These are phyloP conservation scores for Aspergillus affinis DNA, from an alignment of 495 filamentous ascomycete genomes.

Conservation along the genomic window DNA sequence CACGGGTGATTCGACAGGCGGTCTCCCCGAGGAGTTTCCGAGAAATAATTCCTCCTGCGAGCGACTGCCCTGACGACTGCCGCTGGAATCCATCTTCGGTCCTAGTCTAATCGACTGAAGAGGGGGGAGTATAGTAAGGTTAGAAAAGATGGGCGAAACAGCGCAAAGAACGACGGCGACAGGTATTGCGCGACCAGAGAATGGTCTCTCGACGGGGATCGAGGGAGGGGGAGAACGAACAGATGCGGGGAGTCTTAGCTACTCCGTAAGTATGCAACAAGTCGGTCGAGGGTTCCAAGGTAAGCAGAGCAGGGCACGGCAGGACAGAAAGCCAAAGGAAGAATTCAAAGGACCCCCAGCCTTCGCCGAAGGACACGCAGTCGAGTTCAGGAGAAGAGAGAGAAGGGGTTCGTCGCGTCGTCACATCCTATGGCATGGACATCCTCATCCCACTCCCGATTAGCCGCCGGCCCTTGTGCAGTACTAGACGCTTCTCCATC, in stretches of 20 bases:
- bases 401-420: neutral
- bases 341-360: neutral
- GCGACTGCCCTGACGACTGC: conserved; percentile 52
- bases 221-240: neutral
- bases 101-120: neutral
- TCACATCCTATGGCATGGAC: neutral
- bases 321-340: neutral
- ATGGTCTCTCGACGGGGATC: neutral
- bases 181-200: no score
- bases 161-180: no score
- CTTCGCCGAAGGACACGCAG: neutral
- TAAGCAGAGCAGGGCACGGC: neutral
- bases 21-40: conserved; percentile 43
- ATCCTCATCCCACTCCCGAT: neutral
- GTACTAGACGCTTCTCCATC: neutral
- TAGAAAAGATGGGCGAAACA: neutral
- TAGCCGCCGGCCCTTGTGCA: neutral
- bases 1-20: conserved; percentile 62
- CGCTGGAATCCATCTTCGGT: conserved; percentile 37
- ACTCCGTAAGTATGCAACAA: neutral
- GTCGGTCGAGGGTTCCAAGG: no score
- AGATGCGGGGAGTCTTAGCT: neutral
- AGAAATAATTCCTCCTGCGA: conserved; percentile 77
- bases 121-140: neutral
- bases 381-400: neutral